Base-by-base conservation (phyloP, 2,329 filamentous ascomycete genomes). In the Hypoxylon rubiginosum region DNA sequence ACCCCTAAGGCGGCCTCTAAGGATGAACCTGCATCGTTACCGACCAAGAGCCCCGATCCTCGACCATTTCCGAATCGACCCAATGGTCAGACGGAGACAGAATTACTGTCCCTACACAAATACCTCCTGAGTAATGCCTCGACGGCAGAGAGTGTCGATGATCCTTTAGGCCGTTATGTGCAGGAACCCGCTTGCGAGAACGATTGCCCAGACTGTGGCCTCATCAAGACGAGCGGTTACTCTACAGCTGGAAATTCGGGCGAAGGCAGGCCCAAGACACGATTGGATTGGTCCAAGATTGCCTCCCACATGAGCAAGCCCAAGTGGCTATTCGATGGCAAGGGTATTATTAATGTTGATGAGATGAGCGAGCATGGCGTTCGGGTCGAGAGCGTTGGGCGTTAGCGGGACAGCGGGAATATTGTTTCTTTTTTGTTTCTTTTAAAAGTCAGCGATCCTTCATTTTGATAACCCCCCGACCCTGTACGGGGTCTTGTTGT, bases 321-420 rank as follows among this genome's bases (percentile, higher is more conserved):
- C 10, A 83, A 82, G 61, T 86, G 84, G 84, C 78, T 87, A 26
- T 88, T 88, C 76, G 85, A 88, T 64, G 85, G 85, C n/a, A 83
- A 83, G 58, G 84, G 84, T 41, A 81, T 86, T 30, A 81, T 87
- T 50, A 83, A 87, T 68, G 80, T 79, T 17, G 75, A 77, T 21
- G 79, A 81, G 68, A 82, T 86, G 80, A 77, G 78, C 41, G 82
- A 81, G 76, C 76, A 87, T n/a, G 84, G 83, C 13, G 79, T 87
- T 53, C 78, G 81, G 17, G 83, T 87, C 9, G 83, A 86, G 78
- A 85, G 82, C 66, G 82, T 87, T 34, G 85, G 85, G 26, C 70
- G 68, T 39, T 54, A 50, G 48, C 30, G 39, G 49, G 52, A 63
- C 11, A 32, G 32, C 10, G 13, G 19, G 48, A n/a, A 17, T 54